phyloP scores from a whole-genome alignment of 2,329 filamentous ascomycete genomes.

The Diaporthe ampelina region DNA sequence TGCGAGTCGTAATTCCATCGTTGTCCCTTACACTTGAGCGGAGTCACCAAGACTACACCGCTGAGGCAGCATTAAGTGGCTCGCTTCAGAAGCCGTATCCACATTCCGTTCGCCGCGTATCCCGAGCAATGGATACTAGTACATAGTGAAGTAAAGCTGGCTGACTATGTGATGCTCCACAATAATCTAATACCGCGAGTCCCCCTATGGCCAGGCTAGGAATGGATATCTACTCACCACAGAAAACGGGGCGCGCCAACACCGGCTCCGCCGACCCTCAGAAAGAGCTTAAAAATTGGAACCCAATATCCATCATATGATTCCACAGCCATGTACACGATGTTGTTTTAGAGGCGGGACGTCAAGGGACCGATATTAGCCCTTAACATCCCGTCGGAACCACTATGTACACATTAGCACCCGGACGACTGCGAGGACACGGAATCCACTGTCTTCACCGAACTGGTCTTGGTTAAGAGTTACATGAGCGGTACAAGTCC shows the following conservation, averaged over 20 bases:
- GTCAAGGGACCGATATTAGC: neutral
- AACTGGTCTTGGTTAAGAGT: neutral
- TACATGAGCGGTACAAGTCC: neutral
- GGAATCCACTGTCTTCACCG: neutral
- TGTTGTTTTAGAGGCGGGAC: neutral
- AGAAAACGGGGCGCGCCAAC: neutral
- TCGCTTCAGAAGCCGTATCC: neutral
- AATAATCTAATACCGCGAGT: neutral
- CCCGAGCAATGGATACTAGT: neutral
- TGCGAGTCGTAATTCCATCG: slow-evolving; percentile 3
- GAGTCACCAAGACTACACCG: slow-evolving; percentile 10
- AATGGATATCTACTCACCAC: neutral
- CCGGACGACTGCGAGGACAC: neutral
- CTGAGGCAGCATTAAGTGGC: neutral
- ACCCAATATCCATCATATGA: neutral
- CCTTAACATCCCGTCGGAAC: neutral
- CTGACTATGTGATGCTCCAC: neutral
- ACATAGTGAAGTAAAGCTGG: neutral
- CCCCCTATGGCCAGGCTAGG: neutral
- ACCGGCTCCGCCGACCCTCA: slow-evolving; percentile 27
- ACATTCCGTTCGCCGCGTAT: neutral
- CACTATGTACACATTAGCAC: neutral
- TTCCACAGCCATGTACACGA: neutral
- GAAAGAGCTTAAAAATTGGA: slow-evolving; percentile 27
- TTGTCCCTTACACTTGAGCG: neutral